A percentile compares a stretch with the other conserved stretches of the same genome.
Evolutionary conservation across 2,329 filamentous ascomycete genomes (phyloP).

Genomic region (Podosphaera xanthii): DNA sequence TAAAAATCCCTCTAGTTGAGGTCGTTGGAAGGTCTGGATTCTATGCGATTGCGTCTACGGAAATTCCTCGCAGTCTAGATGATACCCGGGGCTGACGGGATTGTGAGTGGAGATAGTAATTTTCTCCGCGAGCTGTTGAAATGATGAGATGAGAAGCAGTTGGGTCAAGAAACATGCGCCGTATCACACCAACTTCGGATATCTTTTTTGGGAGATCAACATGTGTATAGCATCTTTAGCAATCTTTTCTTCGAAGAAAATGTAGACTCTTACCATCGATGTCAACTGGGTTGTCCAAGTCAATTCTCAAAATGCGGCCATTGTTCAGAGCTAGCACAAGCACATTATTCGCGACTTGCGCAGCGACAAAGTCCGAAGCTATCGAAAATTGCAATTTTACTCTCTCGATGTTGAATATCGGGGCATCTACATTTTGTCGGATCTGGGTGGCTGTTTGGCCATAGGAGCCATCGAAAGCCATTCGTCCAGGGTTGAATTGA

Average conservation of each 20-base stretch:
- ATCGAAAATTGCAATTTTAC: conserved; percentile 89
- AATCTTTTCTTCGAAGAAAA: not conserved
- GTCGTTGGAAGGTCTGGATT: conserved; percentile 81
- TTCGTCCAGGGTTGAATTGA: conserved; percentile 18
- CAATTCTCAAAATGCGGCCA: conserved; percentile 78
- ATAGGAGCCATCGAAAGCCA: conserved; percentile 49
- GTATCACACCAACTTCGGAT: conserved; percentile 76
- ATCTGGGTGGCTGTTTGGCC: conserved; percentile 48
- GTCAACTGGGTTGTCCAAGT: conserved; percentile 78
- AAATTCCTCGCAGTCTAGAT: conserved; percentile 60
- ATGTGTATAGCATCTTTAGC: conserved; percentile 29
- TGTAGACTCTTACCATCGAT: conserved; percentile 47
- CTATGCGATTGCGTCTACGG: conserved; percentile 82
- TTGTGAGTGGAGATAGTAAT: conserved; percentile 94
- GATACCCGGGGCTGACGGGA: conserved; percentile 70
- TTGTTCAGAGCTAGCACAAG: conserved; percentile 80
- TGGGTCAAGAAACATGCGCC: conserved; percentile 90
- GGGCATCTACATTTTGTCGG: conserved; percentile 38
- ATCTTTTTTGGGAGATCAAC: conserved; percentile 91
- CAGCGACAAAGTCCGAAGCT: conserved; percentile 85
- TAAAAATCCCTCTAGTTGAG: conserved; percentile 78
- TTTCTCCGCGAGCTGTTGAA: conserved; percentile 77
- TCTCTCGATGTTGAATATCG: conserved; percentile 84
- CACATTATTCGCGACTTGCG: conserved; percentile 93
- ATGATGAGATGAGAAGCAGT: conserved; percentile 87